phyloP scores from a whole-genome alignment of 2,329 filamentous ascomycete species.

The Fusarium subglutinans region DNA sequence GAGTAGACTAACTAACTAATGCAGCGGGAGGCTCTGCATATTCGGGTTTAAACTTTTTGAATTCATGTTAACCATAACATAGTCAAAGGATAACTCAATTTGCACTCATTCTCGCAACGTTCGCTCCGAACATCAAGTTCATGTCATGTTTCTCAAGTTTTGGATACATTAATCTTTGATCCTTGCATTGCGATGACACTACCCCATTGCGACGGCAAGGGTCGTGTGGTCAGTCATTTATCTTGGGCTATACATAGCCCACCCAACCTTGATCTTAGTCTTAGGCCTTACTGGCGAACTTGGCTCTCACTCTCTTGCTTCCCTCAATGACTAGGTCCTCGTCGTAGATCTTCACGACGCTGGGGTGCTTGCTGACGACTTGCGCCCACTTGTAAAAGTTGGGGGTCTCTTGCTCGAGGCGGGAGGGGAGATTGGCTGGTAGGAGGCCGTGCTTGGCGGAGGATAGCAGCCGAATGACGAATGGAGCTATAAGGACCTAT shows the following conservation, averaged over 20 bases:
- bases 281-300: constrained; percentile 17
- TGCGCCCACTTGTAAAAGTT: constrained; percentile 75
- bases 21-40: not conserved
- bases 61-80: not conserved
- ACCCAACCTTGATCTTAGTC: not conserved
- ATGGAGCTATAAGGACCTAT: constrained; percentile 71
- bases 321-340: constrained; percentile 48
- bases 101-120: not conserved
- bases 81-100: not conserved
- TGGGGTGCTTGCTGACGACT: constrained; percentile 68
- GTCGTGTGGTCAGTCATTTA: not conserved
- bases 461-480: constrained; percentile 68
- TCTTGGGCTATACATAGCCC: constrained; percentile 1
- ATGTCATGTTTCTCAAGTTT: not conserved
- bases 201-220: not conserved
- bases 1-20: not conserved
- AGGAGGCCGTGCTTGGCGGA: constrained; percentile 64
- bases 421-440: constrained; percentile 57
- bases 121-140: not conserved
- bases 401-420: constrained; percentile 65
- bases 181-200: constrained; percentile 7
- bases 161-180: not conserved
- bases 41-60: not conserved
- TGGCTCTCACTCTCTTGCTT: constrained; percentile 34
- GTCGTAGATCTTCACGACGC: constrained; percentile 71